Evolutionary conservation across 768 basidiomycete species (phyloP).

Genomic region (Goffeauzyma gilvescens): DNA sequence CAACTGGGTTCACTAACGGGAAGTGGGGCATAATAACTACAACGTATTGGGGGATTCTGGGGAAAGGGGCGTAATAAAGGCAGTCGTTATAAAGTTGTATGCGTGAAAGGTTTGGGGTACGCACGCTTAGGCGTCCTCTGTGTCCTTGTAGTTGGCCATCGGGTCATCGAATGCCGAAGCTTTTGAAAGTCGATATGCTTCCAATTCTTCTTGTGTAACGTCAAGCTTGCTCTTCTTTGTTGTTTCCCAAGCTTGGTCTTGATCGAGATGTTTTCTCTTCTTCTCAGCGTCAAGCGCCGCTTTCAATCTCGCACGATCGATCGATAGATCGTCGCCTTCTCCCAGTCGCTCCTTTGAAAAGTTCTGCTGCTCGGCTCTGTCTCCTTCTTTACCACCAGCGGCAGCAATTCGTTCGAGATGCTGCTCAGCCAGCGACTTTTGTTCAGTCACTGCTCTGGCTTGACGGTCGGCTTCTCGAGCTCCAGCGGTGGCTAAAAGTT

Average conservation of each 20-base stretch:
- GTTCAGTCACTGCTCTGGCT: slow-evolving; percentile 22
- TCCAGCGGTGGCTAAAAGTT: slow-evolving; percentile 37
- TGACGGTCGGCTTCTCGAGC: slow-evolving; percentile 20
- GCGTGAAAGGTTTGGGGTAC: too few species aligned
- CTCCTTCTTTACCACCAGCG: slow-evolving; percentile 7
- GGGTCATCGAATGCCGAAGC: slow-evolving; percentile 55
- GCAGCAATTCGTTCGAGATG: slow-evolving; percentile 16
- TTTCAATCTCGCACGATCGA: slow-evolving; percentile 52
- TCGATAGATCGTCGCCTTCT: slow-evolving; percentile 51
- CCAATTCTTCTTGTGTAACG: slow-evolving; percentile 56
- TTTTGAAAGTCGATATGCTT: slow-evolving; percentile 72
- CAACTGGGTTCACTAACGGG: too few species aligned
- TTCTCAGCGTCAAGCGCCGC: slow-evolving; percentile 58
- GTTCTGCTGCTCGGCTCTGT: slow-evolving; percentile 34
- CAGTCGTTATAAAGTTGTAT: too few species aligned
- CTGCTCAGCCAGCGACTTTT: slow-evolving; percentile 24
- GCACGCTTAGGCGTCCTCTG: too few species aligned
- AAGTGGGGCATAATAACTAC: too few species aligned
- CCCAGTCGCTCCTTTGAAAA: slow-evolving; percentile 63
- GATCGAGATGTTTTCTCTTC: slow-evolving; percentile 45
- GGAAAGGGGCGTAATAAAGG: too few species aligned
- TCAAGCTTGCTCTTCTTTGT: slow-evolving; percentile 46
- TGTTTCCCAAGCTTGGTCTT: slow-evolving; percentile 39
- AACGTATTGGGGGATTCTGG: too few species aligned
- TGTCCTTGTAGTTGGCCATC: slow-evolving; percentile 78